Conservation (phyloP, 345 rosid genomes). For the Eucalyptus leucophloia region DNA sequence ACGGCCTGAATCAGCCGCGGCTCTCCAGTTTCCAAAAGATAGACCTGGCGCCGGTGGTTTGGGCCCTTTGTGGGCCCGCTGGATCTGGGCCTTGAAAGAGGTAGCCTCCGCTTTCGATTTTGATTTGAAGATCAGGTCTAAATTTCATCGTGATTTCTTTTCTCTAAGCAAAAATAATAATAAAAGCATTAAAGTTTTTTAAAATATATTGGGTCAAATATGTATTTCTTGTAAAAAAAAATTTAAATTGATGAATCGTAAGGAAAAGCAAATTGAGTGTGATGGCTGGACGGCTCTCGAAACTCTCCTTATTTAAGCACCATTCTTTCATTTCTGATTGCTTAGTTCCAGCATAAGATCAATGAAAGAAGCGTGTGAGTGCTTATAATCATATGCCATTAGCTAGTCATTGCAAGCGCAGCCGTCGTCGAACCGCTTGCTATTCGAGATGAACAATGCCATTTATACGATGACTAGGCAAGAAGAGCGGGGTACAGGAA, state of each 20-base stretch:
- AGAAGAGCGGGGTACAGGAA: neutral
- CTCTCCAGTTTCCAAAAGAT: neutral
- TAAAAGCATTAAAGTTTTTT: accelerated
- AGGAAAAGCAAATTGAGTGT: neutral
- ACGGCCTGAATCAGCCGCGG: neutral
- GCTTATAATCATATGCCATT: neutral
- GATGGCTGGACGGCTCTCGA: neutral
- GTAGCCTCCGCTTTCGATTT: neutral
- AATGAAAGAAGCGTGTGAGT: neutral
- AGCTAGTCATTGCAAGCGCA: neutral
- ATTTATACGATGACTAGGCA: neutral
- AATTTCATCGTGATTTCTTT: neutral
- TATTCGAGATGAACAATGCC: neutral
- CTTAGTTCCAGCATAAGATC: neutral
- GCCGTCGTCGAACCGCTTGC: neutral
- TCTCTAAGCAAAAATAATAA: neutral
- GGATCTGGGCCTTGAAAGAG: neutral
- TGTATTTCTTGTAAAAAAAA: neutral
- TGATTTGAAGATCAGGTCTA: neutral
- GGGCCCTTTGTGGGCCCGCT: neutral
- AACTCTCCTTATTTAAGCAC: neutral
- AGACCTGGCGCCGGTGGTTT: neutral
- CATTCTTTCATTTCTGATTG: neutral
- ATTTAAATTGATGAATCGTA: neutral
- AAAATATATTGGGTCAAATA: neutral